phyloP scores from a whole-genome alignment of 805 yeast genomes.

The Sungouiella blattae region DNA sequence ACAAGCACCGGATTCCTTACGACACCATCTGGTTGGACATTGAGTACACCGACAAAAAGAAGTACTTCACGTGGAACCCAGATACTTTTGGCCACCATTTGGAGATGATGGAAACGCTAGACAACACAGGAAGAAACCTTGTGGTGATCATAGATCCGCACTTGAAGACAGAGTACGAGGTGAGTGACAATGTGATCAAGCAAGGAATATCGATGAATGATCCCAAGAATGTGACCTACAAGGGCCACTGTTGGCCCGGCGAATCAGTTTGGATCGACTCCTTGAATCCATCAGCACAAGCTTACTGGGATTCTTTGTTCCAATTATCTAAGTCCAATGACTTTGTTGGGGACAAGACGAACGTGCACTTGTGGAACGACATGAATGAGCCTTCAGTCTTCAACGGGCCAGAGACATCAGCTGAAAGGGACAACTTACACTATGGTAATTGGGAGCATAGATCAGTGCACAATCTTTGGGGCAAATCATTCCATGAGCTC shows the following conservation, averaged over 20 bases:
- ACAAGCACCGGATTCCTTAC: constrained; percentile 70
- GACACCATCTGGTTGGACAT: constrained; percentile 95
- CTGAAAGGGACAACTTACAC: constrained; percentile 79
- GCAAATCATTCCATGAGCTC: constrained; percentile 74
- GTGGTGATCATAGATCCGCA: constrained; percentile 92
- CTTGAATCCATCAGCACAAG: constrained; percentile 57
- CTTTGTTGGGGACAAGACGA: constrained; percentile 48
- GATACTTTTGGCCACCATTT: constrained; percentile 72
- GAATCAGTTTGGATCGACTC: constrained; percentile 93
- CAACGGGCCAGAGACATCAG: constrained; percentile 89
- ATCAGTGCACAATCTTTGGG: constrained; percentile 84
- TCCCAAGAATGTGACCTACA: constrained; percentile 49
- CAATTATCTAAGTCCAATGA: constrained; percentile 37
- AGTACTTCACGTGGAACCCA: constrained; percentile 88
- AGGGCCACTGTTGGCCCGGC: constrained; percentile 98
- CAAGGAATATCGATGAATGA: constrained; percentile 44
- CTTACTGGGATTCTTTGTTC: constrained; percentile 59
- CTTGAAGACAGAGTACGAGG: constrained; percentile 64
- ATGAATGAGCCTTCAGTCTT: constrained; percentile 98
- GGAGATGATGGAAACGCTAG: constrained; percentile 61
- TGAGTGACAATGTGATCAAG: constrained; percentile 51
- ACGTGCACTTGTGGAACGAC: constrained; percentile 91
- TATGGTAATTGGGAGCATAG: constrained; percentile 85
- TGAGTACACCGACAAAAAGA: constrained; percentile 82
- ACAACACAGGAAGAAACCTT: constrained; percentile 70